A percentile compares a stretch with the other conserved stretches of the same genome.
phyloP scores from a whole-genome alignment of 345 rosid genomes.

The Rhizophora apiculata region DNA sequence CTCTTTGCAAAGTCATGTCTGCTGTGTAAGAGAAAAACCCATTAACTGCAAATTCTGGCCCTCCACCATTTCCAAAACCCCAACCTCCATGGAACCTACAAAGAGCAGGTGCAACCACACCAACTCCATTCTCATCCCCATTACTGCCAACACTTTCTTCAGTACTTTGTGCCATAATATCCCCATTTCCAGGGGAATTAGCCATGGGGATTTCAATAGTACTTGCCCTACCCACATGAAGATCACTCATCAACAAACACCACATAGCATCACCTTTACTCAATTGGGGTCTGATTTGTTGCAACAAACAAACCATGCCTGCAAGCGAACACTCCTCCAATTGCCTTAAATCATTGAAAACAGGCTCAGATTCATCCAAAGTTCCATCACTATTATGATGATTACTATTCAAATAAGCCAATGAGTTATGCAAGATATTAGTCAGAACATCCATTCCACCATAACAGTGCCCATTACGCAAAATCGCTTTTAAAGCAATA shows the following conservation, averaged over 20 bases:
- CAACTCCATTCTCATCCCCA: constrained; percentile 35
- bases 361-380: constrained; percentile 52
- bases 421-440: constrained; percentile 66
- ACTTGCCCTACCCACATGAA: constrained; percentile 80
- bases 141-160: constrained; percentile 39
- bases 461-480: constrained; percentile 78
- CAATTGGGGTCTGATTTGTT: constrained; percentile 71
- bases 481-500: constrained; percentile 64
- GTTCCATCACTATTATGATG: constrained; percentile 29
- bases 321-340: constrained; percentile 77
- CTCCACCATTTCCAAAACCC: constrained; percentile 73
- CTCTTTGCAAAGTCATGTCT: constrained; percentile 53
- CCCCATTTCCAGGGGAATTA: constrained; percentile 27
- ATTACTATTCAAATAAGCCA: constrained; percentile 63
- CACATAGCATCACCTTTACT: constrained; percentile 96
- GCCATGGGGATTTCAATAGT: constrained; percentile 50
- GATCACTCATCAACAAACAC: constrained; percentile 93
- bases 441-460: constrained; percentile 86
- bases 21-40: constrained; percentile 42
- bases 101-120: constrained; percentile 48
- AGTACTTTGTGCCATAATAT: constrained; percentile 23
- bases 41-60: constrained; percentile 48
- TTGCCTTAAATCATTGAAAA: constrained; percentile 68
- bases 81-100: constrained; percentile 86
- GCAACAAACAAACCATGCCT: constrained; percentile 84